Percentiles rank a stretch among this genome's conserved stretches.
These are phyloP conservation scores for Plenodomus biglobosus DNA, from an alignment of 2,329 filamentous ascomycete genomes.

Conservation along the genomic window DNA sequence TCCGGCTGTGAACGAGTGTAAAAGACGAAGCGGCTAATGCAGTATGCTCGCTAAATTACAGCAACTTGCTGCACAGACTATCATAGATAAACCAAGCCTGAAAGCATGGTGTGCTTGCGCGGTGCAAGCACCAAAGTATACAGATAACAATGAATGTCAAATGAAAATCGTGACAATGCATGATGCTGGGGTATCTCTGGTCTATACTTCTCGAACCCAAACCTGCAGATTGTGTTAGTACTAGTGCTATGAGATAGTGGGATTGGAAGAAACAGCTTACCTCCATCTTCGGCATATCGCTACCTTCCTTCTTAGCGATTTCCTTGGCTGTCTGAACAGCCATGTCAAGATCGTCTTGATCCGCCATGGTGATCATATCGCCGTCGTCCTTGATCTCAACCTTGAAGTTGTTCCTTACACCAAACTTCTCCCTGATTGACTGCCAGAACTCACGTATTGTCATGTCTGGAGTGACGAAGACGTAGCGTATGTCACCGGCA, in stretches of 20 bases:
- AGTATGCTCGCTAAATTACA: conserved; percentile 40
- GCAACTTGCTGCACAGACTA: conserved; percentile 11
- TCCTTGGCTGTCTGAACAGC: conserved; percentile 70
- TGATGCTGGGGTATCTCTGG: conserved; percentile 44
- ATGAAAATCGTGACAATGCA: conserved; percentile 27
- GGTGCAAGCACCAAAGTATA: neutral
- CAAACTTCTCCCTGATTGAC: conserved; percentile 84
- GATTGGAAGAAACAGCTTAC: conserved; percentile 57
- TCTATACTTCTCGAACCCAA: conserved; percentile 50
- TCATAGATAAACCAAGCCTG: conserved; percentile 13
- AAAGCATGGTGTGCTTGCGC: neutral
- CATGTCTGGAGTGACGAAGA: conserved; percentile 75
- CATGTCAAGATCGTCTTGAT: conserved; percentile 95
- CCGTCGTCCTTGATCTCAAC: conserved; percentile 87
- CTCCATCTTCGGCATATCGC: conserved; percentile 92
- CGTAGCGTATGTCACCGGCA: conserved; percentile 81
- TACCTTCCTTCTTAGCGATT: conserved; percentile 69
- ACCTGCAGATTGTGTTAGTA: conserved; percentile 49
- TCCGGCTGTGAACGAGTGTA: conserved; percentile 39
- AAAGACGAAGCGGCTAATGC: conserved; percentile 9
- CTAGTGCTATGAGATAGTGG: neutral
- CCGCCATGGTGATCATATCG: conserved; percentile 96
- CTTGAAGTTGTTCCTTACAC: conserved; percentile 75
- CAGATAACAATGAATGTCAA: conserved; percentile 8
- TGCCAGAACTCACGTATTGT: conserved; percentile 77